Conservation (phyloP, 495 filamentous ascomycete species). For the Hyaloscypha hepaticicola region DNA sequence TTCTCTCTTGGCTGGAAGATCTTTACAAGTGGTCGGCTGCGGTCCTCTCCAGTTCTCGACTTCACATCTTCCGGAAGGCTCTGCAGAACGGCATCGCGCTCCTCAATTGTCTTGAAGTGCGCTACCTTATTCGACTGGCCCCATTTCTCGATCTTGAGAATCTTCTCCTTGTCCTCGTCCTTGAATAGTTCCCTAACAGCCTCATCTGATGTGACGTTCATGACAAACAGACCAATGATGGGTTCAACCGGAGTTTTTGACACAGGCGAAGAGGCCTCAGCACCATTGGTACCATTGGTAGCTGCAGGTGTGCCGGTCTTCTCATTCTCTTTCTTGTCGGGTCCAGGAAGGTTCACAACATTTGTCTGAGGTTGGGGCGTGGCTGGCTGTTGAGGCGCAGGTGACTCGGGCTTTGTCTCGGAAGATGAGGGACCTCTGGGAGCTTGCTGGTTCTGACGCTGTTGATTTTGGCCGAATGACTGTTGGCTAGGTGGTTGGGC, state of each 20-base stretch:
- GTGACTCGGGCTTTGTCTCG: slow-evolving; percentile 28
- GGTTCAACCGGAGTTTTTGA: slow-evolving; percentile 42
- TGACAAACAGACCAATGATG: slow-evolving; percentile 79
- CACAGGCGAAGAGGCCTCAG: slow-evolving; percentile 46
- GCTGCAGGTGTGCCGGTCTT: slow-evolving; percentile 37
- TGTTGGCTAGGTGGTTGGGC: slow-evolving; percentile 30
- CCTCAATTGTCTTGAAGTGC: slow-evolving; percentile 72
- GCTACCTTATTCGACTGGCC: slow-evolving; percentile 75
- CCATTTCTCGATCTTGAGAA: slow-evolving; percentile 74
- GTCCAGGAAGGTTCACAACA: slow-evolving; percentile 36
- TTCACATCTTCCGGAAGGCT: slow-evolving; percentile 72
- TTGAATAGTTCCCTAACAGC: slow-evolving; percentile 74
- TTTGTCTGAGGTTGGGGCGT: slow-evolving; percentile 44
- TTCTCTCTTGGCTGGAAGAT: slow-evolving; percentile 67
- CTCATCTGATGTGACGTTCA: slow-evolving; percentile 73
- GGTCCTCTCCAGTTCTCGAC: slow-evolving; percentile 58
- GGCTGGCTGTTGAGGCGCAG: slow-evolving; percentile 46
- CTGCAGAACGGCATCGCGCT: slow-evolving; percentile 72
- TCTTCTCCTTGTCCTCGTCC: slow-evolving; percentile 77
- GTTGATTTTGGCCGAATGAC: slow-evolving; percentile 31
- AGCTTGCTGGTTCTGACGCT: slow-evolving; percentile 26
- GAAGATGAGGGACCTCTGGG: slow-evolving; percentile 30
- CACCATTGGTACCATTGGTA: slow-evolving; percentile 51
- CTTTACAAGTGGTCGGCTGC: slow-evolving; percentile 75
- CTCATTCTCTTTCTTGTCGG: slow-evolving; percentile 44